Evolutionary conservation across 495 filamentous ascomycete species (phyloP).

Genomic region (Penicillium flavigenum): DNA sequence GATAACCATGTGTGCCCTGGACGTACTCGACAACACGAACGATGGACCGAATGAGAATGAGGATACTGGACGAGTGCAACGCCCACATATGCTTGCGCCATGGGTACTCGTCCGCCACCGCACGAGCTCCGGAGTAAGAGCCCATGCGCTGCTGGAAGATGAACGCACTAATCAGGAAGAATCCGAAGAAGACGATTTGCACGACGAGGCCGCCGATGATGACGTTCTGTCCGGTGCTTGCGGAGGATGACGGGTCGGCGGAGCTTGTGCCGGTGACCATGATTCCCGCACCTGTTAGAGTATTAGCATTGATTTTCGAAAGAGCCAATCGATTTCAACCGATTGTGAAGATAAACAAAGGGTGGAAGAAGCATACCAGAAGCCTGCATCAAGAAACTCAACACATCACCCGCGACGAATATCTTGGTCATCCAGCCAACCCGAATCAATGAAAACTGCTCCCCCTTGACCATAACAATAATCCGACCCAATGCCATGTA

Average conservation of each 20-base stretch:
- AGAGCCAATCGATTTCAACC: too few species aligned
- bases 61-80: constrained; percentile 50
- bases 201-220: constrained; percentile 48
- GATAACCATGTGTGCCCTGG: constrained; percentile 51
- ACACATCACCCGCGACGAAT: constrained; percentile 37
- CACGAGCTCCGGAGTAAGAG: constrained; percentile 21
- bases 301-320: background rate
- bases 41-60: constrained; percentile 62
- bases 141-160: constrained; percentile 40
- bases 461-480: constrained; percentile 40
- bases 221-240: constrained; percentile 30
- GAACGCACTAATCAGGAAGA: constrained; percentile 49
- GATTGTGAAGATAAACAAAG: background rate
- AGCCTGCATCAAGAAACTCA: constrained; percentile 43
- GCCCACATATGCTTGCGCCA: constrained; percentile 55
- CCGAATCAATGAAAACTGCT: constrained; percentile 38
- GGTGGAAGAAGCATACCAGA: constrained; percentile 1
- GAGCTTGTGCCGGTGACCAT: constrained; percentile 18
- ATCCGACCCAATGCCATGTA: constrained; percentile 57
- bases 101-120: constrained; percentile 21
- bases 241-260: background rate
- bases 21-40: constrained; percentile 64
- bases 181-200: constrained; percentile 53
- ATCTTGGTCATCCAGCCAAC: constrained; percentile 49
- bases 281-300: constrained; percentile 29